phyloP scores from a whole-genome alignment of 257 asterid species.

The Solanum dulcamara region DNA sequence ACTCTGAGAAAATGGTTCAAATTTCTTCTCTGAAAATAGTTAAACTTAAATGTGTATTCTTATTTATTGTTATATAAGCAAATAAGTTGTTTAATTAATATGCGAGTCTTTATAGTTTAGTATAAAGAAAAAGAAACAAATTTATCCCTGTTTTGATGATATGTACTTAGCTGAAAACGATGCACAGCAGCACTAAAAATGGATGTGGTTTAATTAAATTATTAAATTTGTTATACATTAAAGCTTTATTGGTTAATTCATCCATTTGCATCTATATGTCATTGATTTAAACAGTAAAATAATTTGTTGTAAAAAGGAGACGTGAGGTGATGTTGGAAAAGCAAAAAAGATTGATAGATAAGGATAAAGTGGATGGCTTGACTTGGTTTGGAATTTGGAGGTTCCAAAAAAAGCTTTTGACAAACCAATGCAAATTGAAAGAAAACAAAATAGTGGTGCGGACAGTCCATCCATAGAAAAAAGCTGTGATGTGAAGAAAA shows the following conservation, averaged over 20 bases:
- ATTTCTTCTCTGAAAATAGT: background rate
- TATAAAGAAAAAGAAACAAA: too few species aligned
- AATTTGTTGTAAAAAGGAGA: background rate
- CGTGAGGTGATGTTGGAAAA: constrained; percentile 24
- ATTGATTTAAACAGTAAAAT: background rate
- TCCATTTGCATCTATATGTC: background rate
- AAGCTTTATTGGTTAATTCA: background rate
- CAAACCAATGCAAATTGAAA: constrained; percentile 9
- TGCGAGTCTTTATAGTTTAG: background rate
- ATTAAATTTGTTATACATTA: background rate
- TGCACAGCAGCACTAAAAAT: background rate
- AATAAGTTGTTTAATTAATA: too few species aligned
- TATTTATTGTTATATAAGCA: too few species aligned
- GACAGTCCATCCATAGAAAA: background rate
- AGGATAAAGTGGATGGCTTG: background rate
- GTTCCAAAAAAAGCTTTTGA: background rate
- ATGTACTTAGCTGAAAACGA: background rate
- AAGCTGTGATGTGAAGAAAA: constrained; percentile 22
- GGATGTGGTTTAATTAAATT: background rate
- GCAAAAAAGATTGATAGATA: constrained; percentile 5
- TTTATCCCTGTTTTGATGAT: background rate
- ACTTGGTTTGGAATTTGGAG: background rate
- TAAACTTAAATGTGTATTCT: too few species aligned
- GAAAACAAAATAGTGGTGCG: constrained; percentile 8
- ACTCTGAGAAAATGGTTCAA: too few species aligned